These are phyloP conservation scores for Epithemia pelagica DNA, from an alignment of 108 stramenopile species.

Conservation along the genomic window DNA sequence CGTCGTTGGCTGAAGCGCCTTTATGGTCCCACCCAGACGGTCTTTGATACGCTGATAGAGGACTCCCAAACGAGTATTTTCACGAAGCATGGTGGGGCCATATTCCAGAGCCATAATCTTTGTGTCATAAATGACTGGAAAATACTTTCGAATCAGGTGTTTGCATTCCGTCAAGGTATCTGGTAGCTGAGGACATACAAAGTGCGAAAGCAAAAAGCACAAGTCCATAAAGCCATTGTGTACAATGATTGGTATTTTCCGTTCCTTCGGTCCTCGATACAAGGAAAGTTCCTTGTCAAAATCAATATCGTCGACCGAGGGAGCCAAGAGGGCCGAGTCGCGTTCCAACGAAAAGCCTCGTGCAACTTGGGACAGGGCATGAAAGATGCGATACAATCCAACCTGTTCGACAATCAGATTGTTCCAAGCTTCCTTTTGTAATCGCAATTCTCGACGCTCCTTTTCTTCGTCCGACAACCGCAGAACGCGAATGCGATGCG, in stretches of 20 bases:
- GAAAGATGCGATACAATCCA: slow-evolving; percentile 71
- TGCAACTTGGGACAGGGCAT: slow-evolving; percentile 60
- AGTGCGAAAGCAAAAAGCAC: slow-evolving; percentile 75
- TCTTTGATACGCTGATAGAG: slow-evolving; percentile 24
- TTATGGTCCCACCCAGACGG: neutral
- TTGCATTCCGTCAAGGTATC: slow-evolving; percentile 52
- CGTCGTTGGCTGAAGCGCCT: neutral
- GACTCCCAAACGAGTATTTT: slow-evolving; percentile 37
- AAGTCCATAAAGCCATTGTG: slow-evolving; percentile 86
- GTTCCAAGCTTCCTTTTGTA: slow-evolving; percentile 51
- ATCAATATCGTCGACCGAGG: slow-evolving; percentile 8
- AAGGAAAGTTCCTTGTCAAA: slow-evolving; percentile 4
- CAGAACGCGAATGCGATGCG: slow-evolving; percentile 61
- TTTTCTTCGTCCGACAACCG: slow-evolving; percentile 50
- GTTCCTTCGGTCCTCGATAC: neutral
- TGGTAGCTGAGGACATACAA: slow-evolving; percentile 49
- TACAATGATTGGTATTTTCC: slow-evolving; percentile 64
- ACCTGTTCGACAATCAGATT: slow-evolving; percentile 41
- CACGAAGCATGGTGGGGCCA: slow-evolving; percentile 14
- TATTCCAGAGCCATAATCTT: slow-evolving; percentile 61
- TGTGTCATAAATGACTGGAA: slow-evolving; percentile 72
- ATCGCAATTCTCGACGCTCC: slow-evolving; percentile 32
- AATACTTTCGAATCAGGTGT: slow-evolving; percentile 44
- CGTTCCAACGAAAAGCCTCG: slow-evolving; percentile 24
- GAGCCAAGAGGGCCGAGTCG: neutral